Evolutionary conservation across 2,329 filamentous ascomycete genomes (phyloP).

Genomic region (Dryadomyces quercivorus): DNA sequence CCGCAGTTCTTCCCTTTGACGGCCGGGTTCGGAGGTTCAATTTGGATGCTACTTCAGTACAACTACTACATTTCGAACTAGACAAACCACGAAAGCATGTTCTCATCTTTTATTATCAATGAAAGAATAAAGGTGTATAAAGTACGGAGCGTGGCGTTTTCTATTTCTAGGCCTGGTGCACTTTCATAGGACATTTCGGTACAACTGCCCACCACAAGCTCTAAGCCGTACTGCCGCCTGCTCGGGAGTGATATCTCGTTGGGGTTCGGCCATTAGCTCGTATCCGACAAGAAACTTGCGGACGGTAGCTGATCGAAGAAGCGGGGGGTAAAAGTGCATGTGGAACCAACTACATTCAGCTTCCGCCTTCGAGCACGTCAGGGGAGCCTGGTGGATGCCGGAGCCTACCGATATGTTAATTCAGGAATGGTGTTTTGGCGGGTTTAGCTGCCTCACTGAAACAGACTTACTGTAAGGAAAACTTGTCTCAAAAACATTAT

Average conservation of each 20-base stretch:
- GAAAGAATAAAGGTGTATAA: neutral
- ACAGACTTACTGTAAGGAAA: slow-evolving; percentile 77
- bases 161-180: neutral
- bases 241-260: slow-evolving; percentile 94
- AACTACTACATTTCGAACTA: slow-evolving; percentile 46
- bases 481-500: slow-evolving; percentile 92
- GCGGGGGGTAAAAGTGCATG: slow-evolving; percentile 93
- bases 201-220: slow-evolving; percentile 68
- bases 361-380: slow-evolving; percentile 71
- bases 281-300: slow-evolving; percentile 95
- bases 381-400: slow-evolving; percentile 87
- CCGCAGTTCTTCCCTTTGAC: slow-evolving; percentile 44
- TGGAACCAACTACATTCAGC: slow-evolving; percentile 84
- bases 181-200: slow-evolving; percentile 51
- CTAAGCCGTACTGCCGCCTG: slow-evolving; percentile 74
- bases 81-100: neutral
- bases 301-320: slow-evolving; percentile 84
- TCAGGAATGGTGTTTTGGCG: neutral
- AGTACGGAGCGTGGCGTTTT: neutral
- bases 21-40: slow-evolving; percentile 29
- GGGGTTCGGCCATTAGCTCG: slow-evolving; percentile 94
- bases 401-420: slow-evolving; percentile 44
- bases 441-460: neutral
- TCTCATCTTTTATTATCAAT: neutral
- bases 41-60: slow-evolving; percentile 58